phyloP scores from a whole-genome alignment of 78 protist species.

The Dictyostelium firmibasis region DNA sequence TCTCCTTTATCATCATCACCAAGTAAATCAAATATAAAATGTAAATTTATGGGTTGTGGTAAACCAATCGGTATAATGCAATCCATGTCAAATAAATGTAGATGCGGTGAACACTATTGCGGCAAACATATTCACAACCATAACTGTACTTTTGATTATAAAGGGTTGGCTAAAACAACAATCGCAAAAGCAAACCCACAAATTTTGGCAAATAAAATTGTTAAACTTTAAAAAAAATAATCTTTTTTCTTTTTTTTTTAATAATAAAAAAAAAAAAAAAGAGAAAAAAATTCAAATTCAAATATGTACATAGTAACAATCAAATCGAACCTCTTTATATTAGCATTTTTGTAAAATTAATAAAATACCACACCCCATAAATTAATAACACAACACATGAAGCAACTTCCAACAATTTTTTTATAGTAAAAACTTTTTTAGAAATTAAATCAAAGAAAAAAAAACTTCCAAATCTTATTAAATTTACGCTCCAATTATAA shows the following conservation, averaged over 20 bases:
- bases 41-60: slow-evolving; percentile 21
- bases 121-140: slow-evolving; percentile 72
- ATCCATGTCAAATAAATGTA: slow-evolving; percentile 14
- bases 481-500: too few species aligned
- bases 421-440: too few species aligned
- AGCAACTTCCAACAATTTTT: too few species aligned
- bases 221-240: slow-evolving; percentile 30
- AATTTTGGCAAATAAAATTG: slow-evolving; percentile 70
- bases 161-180: slow-evolving; percentile 25
- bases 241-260: not conserved
- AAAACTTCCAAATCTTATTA: too few species aligned
- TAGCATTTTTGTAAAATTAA: too few species aligned
- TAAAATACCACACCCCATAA: too few species aligned
- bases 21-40: not conserved
- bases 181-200: slow-evolving; percentile 77
- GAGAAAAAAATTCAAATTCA: too few species aligned
- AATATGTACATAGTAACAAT: too few species aligned
- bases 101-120: slow-evolving; percentile 61
- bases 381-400: too few species aligned
- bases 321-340: too few species aligned
- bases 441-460: too few species aligned
- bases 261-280: not conserved
- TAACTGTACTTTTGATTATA: slow-evolving; percentile 55
- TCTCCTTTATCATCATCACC: slow-evolving; percentile 28
- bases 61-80: slow-evolving; percentile 26